Evolutionary conservation across 768 basidiomycete genomes (phyloP), one percentile per base, ranked within the genome.

Genomic region (Lenzites betulinus): DNA sequence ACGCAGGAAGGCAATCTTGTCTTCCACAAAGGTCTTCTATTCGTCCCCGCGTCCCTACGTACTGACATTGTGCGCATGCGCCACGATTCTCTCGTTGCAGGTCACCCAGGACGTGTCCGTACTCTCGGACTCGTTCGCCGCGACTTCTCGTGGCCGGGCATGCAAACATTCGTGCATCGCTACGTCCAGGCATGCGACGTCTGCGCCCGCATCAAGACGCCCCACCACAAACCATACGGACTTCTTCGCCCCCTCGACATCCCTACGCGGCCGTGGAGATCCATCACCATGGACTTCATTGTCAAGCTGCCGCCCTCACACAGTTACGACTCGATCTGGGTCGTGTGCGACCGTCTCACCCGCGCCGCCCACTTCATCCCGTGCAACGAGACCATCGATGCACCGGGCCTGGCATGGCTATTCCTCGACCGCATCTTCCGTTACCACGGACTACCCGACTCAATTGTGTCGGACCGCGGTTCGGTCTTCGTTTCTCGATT

Each of bases 81-180:
- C 20, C 81, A 82, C 63, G 77, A 83, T 54, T 56, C 64, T 23
- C 62, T 70, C 1, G 47, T 74, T 26, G 70, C 73, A 28, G 80
- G 81, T 13, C 81, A 83, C 53, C 77, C 73, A 8, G 80, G 81
- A 2, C 69, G 64, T 13, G 64, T 59, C 1, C 67, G 67, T 18
- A 82, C 80, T 0, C 53, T 68, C 11, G 63, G 71, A 4, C 59
- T 75, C 1, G 62, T 82, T 4, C 44, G 44, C 0, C 67, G 73
- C 2, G 68, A 80, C 44, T 82, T 75, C 64, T 78, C 69, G 2
- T 83, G 79, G 80, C 80, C 72, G 3, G 51, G 59, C 5, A 60
- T 75, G 33, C 47, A 58, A n/a, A 39, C 42, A 60, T 67, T 28
- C 61, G 67, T 26, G 44, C 44, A 23, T 23, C 22, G 23, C 44